A percentile compares a stretch with the other conserved stretches of the same genome.
phyloP scores from a whole-genome alignment of 345 rosid species.

The Boechera retrofracta region DNA sequence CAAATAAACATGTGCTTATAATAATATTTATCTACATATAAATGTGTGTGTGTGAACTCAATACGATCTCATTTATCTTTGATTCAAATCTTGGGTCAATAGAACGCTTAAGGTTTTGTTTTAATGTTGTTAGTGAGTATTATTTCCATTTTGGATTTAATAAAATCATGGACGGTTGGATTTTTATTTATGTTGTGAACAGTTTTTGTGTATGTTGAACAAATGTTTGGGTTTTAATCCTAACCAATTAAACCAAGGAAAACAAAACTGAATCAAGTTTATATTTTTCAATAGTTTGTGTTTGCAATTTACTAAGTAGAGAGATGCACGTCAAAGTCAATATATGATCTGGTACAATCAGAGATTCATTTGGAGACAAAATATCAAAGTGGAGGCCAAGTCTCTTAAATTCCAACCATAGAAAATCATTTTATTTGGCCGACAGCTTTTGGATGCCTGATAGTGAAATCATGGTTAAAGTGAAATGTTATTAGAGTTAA shows the following conservation, averaged over 20 bases:
- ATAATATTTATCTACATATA: conserved; percentile 10
- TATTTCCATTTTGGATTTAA: conserved; percentile 19
- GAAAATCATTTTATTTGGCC: too few species aligned
- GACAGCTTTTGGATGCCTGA: too few species aligned
- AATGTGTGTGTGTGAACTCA: conserved; percentile 32
- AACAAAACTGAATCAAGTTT: neutral
- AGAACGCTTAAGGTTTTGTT: conserved; percentile 34
- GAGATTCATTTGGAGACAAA: neutral
- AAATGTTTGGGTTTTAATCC: neutral
- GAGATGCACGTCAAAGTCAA: neutral
- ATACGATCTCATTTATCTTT: conserved; percentile 21
- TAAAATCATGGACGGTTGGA: conserved; percentile 16
- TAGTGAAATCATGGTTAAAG: too few species aligned
- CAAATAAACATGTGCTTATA: neutral
- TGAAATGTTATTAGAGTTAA: too few species aligned
- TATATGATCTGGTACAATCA: neutral
- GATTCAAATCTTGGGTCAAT: conserved; percentile 21
- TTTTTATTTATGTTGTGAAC: conserved; percentile 3
- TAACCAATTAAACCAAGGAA: neutral
- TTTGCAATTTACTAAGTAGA: neutral
- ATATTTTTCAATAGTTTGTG: neutral
- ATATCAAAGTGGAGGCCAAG: neutral
- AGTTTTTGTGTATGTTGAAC: conserved; percentile 2
- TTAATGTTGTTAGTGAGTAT: conserved; percentile 18
- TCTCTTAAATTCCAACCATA: neutral